Base-by-base conservation (phyloP, 805 yeast species). In the Yamadazyma akitaensis region DNA sequence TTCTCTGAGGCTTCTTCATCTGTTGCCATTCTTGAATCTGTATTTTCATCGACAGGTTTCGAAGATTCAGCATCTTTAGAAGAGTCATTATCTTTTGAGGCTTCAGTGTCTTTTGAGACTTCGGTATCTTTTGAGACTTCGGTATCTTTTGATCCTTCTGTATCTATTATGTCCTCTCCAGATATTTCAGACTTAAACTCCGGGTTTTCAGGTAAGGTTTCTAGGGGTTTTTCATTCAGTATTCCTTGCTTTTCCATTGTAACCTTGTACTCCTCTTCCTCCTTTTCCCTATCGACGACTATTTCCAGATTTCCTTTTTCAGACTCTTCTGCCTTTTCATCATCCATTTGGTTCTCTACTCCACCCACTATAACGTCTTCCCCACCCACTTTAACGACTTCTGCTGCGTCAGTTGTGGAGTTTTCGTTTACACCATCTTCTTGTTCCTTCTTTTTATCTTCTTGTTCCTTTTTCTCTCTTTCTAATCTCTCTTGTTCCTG, bases 401-500 rank as follows among this genome's bases (percentile, higher is more conserved):
- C 10, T 28, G 32, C 32, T 4, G 10, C 32, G 9, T 5, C 10
- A 28, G n/a, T 3, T 12, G 32, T 12, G 9, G 12, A 28, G 9
- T 3, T 28, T 28, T 28, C 32, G 24, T 4, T 21, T 21, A 4
- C 24, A 5, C 24, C 24, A 21, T 7, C 37, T 19, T 58, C 61
- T 12, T 59, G 54, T 19, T 43, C 46, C 17, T 28, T 37, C 34
- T 45, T 47, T 12, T 46, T 21, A 9, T 32, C 19, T 11, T 19
- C 19, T n/a, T 21, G 12, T 3, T 33, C 31, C 13, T 32, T 33
- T 4, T 3, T 30, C 16, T 40, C 42, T 47, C 25, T 34, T 25
- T 39, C 26, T 8, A 45, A 18, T 13, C 47, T 47, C 37, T 55
- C 54, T 16, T 50, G 41, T 21, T 51, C 51, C 43, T 59, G 59